Base-by-base conservation (phyloP, 805 yeast species). In the Yamadazyma takamatsuzukensis region DNA sequence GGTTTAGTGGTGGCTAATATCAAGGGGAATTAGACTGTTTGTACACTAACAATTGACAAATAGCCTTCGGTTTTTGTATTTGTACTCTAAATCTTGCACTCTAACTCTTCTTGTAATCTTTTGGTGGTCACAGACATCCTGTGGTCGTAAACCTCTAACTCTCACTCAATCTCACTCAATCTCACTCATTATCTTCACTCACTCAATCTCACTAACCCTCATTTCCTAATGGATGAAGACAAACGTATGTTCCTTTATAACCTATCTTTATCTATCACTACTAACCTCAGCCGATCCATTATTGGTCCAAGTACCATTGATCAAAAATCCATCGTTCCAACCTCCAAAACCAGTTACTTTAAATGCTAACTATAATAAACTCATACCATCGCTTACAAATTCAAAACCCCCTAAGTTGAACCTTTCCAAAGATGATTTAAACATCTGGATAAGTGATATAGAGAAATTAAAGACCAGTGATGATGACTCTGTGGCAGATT, bases 331-430 rank as follows among this genome's bases (percentile, higher is more conserved):
- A 3, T 56, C 58, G 16, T 66, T 56, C 40, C 69, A 64, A 34
- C 74, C 78, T 1, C 82, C 83, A 12, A 71, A 65, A 37, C 72
- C 81, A 0, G 66, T 77, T 10, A 67, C 75, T 5, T 57, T 78
- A 22, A 74, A 78, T 22, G 53, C 66, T 19, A 69, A 69, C 40
- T 78, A 71, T 50, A 56, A 53, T 12, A 60, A 60, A 37, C 42
- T 66, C 15, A 45, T 65, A 15, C 62, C 69, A 4, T 52, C 60
- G 14, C 39, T 66, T 14, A 40, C 60, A 6, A 48, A 34, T 5
- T 51, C 61, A 1, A 43, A 60, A 11, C 71, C 72, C 2, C 72
- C 72, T 2, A 57, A 56, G 31, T 33, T 63, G 16, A 54, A 54
- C 24, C 29, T 62, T 8, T 22, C 53, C 3, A 38, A 44, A 15